These are phyloP conservation scores for Hypericum androsaemum DNA, from an alignment of 345 rosid genomes.

Conservation along the genomic window DNA sequence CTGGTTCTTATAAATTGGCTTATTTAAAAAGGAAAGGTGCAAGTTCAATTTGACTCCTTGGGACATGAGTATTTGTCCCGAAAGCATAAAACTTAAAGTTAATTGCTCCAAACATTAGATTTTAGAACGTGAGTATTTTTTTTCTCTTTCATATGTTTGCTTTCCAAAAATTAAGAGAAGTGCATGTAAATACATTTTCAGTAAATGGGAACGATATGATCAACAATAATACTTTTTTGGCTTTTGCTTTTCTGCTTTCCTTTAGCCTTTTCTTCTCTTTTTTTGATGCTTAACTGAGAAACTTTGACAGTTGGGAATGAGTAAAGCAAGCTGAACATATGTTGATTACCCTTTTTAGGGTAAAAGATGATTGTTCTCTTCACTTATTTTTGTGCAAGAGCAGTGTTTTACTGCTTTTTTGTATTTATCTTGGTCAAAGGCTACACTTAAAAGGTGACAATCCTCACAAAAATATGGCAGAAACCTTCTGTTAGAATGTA, in stretches of 20 bases:
- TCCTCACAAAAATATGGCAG: not conserved
- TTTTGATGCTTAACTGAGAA: conserved; percentile 4
- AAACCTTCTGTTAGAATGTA: too few relatives aligned
- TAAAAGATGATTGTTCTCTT: not conserved
- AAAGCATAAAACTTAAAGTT: too few relatives aligned
- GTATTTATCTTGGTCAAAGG: not conserved
- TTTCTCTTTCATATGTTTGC: too few relatives aligned
- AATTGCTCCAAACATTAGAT: too few relatives aligned
- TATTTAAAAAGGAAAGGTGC: too few relatives aligned
- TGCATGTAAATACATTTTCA: too few relatives aligned
- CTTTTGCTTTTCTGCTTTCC: not conserved
- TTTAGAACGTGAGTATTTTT: too few relatives aligned
- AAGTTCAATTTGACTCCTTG: too few relatives aligned
- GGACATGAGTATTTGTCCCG: too few relatives aligned
- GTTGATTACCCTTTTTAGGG: not conserved
- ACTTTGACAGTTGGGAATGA: conserved; percentile 7
- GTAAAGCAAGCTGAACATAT: not conserved
- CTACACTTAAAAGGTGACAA: not conserved
- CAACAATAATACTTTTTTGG: not conserved
- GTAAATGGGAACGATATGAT: too few relatives aligned
- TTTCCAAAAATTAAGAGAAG: too few relatives aligned
- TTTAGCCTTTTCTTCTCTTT: conserved; percentile 4
- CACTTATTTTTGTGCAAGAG: not conserved
- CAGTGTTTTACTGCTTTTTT: not conserved
- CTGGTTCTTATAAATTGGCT: too few relatives aligned